Base-by-base conservation (phyloP, 1,284 basidiomycete species). In the Filobasidium uniguttulatum region DNA sequence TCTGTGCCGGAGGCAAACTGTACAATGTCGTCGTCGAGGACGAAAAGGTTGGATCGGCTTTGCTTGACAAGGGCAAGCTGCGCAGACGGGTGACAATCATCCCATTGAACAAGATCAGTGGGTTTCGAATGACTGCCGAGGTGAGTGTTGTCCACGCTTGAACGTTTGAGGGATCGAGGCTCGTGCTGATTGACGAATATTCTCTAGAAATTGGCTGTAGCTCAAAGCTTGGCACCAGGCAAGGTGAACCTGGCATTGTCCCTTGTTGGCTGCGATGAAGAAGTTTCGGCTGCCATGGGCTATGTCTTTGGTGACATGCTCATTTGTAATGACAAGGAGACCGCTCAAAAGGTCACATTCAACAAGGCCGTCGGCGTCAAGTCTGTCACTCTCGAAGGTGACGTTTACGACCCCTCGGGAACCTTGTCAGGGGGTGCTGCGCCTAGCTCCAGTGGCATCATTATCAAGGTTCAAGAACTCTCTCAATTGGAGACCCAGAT, bases 371-470 rank as follows among this genome's bases (percentile, higher is more conserved):
- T 80, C 26, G 72, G 76, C 14, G 79, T 84, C 55, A 82, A 82
- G 52, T 90, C 85, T 10, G 90, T 98, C 46, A 98, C 94, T 1
- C 74, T 93, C 17, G 83, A 90, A 23, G 94, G 94, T 15, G 94
- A 98, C 62, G 81, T 96, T 6, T 98, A 98, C 68, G 93, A 98
- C 59, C 93, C 94, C 0, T 85, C 84, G 3, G 94, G 94, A 3
- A 93, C 86, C 1, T 77, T 98, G 8, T 88, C 83, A 20, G 94
- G 94, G 26, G 94, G 94, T 10, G 81, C 89, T 5, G 82, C 87
- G 1, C 85, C 89, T 0, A 81, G 72, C 44, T 75, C 79, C 22
- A 82, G 77, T 29, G 85, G 86, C 8, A 73, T 85, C 3, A 73
- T 98, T 15, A 72, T 94, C 55, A 81, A 82, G 59, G 87, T 93